A percentile compares a stretch with the other conserved stretches of the same genome.
Conservation (phyloP, 2,329 filamentous ascomycete genomes). For the Chaetothyriales sp. region DNA sequence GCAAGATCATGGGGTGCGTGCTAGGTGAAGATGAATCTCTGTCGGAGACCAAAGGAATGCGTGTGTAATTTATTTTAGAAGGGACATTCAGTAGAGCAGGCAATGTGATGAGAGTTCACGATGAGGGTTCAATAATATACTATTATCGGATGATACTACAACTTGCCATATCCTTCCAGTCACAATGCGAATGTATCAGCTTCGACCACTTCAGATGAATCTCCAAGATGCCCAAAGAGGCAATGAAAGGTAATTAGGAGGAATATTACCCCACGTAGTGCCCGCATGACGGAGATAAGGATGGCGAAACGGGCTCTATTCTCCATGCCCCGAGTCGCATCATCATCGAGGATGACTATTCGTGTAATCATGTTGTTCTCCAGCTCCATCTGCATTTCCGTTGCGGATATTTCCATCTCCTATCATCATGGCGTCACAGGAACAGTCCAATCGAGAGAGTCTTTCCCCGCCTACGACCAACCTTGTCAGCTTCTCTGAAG, state of each 20-base stretch:
- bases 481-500: constrained; percentile 11
- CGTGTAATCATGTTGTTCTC: not conserved
- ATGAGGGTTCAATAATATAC: too few relatives aligned
- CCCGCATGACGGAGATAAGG: not conserved
- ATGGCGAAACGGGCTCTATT: not conserved
- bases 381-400: not conserved
- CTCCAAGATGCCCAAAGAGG: not conserved
- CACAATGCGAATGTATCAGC: too few relatives aligned
- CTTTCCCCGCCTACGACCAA: constrained; percentile 12
- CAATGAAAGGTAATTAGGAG: not conserved
- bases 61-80: too few relatives aligned
- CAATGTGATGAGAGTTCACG: too few relatives aligned
- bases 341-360: not conserved
- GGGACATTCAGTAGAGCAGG: too few relatives aligned
- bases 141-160: too few relatives aligned
- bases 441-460: constrained; percentile 8
- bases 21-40: too few relatives aligned
- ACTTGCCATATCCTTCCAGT: too few relatives aligned
- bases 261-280: not conserved
- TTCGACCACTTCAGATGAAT: not conserved
- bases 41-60: too few relatives aligned
- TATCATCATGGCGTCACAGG: constrained; percentile 11
- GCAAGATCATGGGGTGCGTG: not conserved
- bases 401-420: not conserved
- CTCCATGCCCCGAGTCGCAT: not conserved